These are phyloP conservation scores for Saprolegnia diclina DNA, from an alignment of 352 stramenopile genomes.

Conservation along the genomic window DNA sequence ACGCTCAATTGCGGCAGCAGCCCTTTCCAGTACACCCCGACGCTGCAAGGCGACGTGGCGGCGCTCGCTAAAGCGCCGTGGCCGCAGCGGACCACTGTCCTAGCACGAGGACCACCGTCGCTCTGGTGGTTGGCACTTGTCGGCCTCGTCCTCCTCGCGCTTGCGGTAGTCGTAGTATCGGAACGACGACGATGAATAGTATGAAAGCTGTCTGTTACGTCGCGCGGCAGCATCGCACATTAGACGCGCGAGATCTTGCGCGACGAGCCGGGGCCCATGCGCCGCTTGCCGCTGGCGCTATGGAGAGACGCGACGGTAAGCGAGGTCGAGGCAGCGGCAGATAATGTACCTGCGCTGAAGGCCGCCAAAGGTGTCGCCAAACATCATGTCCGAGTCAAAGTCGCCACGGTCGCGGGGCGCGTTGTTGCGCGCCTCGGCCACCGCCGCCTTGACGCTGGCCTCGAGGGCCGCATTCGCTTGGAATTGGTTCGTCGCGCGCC, in stretches of 20 bases:
- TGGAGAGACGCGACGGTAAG: background rate
- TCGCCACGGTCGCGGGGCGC: slow-evolving; percentile 1
- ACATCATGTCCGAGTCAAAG: slow-evolving; percentile 23
- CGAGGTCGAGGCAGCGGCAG: background rate
- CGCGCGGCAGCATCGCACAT: background rate
- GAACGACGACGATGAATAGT: background rate
- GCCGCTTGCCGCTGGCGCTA: slow-evolving; percentile 20
- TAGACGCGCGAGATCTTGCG: slow-evolving; percentile 24
- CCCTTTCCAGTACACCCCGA: slow-evolving; percentile 42
- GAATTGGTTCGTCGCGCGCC: slow-evolving; percentile 7
- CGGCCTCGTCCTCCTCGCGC: background rate
- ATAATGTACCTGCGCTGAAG: slow-evolving; percentile 1
- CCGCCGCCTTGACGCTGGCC: slow-evolving; percentile 13
- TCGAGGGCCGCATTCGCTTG: slow-evolving; percentile 11
- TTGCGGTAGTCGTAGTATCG: background rate
- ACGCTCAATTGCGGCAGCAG: slow-evolving; percentile 80
- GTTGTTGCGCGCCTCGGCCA: slow-evolving; percentile 2
- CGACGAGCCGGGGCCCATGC: slow-evolving; percentile 16
- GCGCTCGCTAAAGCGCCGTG: background rate
- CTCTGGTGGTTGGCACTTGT: background rate
- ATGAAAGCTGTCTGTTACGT: background rate
- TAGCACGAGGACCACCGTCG: background rate
- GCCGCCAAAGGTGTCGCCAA: background rate
- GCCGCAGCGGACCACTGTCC: background rate
- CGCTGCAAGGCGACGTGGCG: background rate